phyloP scores from a whole-genome alignment of 1,284 basidiomycete genomes.

The Ceratobasidium sp. region DNA sequence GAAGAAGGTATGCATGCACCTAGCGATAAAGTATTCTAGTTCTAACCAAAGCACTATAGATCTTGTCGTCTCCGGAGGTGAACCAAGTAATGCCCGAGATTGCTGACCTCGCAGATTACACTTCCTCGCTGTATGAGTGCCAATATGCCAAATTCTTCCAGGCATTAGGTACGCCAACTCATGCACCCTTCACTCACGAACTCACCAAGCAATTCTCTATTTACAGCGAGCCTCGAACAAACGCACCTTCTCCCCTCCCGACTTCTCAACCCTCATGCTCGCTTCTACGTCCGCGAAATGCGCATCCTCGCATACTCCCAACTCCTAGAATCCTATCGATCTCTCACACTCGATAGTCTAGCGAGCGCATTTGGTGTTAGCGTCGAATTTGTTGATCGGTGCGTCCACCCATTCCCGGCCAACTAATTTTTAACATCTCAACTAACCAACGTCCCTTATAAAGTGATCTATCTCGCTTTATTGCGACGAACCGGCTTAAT shows the following conservation, averaged over 20 bases:
- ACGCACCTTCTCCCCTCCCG: slow-evolving; percentile 87
- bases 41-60: slow-evolving; percentile 54
- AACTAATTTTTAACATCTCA: slow-evolving; percentile 27
- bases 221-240: slow-evolving; percentile 85
- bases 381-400: slow-evolving; percentile 88
- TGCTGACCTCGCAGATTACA: slow-evolving; percentile 59
- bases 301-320: slow-evolving; percentile 95
- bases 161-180: slow-evolving; percentile 70
- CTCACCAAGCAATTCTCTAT: background rate
- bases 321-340: slow-evolving; percentile 90
- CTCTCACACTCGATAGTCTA: slow-evolving; percentile 89
- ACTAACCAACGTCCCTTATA: no score
- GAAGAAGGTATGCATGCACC: slow-evolving; percentile 76
- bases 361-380: slow-evolving; percentile 90
- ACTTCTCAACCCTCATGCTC: slow-evolving; percentile 84
- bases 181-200: slow-evolving; percentile 12
- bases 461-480: slow-evolving; percentile 93
- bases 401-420: slow-evolving; percentile 51
- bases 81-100: slow-evolving; percentile 68
- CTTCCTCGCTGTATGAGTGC: slow-evolving; percentile 81
- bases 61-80: slow-evolving; percentile 76
- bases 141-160: slow-evolving; percentile 96
- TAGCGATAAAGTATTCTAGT: background rate
- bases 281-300: slow-evolving; percentile 96
- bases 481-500: slow-evolving; percentile 87